Percentiles rank a stretch among this genome's conserved stretches.
phyloP scores from a whole-genome alignment of 176 grass and related monocot species.

The Zea luxurians region DNA sequence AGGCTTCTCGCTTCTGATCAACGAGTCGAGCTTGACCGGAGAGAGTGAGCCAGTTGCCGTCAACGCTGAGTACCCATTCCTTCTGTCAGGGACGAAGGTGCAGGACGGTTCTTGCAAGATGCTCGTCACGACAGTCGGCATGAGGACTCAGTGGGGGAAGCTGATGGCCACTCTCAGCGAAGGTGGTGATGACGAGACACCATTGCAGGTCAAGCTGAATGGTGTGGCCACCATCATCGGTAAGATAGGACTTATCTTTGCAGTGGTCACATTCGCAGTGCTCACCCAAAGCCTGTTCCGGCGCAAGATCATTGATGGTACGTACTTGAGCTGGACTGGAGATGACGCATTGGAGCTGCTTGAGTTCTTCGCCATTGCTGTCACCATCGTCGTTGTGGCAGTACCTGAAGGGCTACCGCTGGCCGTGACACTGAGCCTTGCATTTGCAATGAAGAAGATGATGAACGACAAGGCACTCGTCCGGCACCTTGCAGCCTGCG shows the following conservation, averaged over 20 bases:
- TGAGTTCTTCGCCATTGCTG: conserved; percentile 92
- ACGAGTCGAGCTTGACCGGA: conserved; percentile 92
- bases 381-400: conserved; percentile 88
- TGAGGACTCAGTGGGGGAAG: conserved; percentile 95
- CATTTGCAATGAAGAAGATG: conserved; percentile 99
- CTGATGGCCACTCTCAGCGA: conserved; percentile 94
- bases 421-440: conserved; percentile 90
- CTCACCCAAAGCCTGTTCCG: conserved; percentile 65
- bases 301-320: conserved; percentile 61
- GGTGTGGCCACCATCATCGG: conserved; percentile 94
- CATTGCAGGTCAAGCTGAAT: conserved; percentile 92
- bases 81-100: conserved; percentile 89
- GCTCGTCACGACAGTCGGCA: conserved; percentile 83
- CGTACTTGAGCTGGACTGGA: conserved; percentile 72
- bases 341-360: conserved; percentile 82
- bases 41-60: conserved; percentile 90
- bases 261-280: conserved; percentile 90
- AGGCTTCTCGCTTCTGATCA: conserved; percentile 80
- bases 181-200: conserved; percentile 93
- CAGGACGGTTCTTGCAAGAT: conserved; percentile 97
- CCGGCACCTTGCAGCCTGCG: conserved; percentile 85
- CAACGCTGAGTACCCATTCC: conserved; percentile 77
- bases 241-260: conserved; percentile 85
- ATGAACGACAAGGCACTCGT: conserved; percentile 98
- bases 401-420: conserved; percentile 91